A percentile compares a stretch with the other conserved stretches of the same genome.
These are phyloP conservation scores for Fusarium beomiforme DNA, from an alignment of 2,329 filamentous ascomycete species.

Conservation along the genomic window DNA sequence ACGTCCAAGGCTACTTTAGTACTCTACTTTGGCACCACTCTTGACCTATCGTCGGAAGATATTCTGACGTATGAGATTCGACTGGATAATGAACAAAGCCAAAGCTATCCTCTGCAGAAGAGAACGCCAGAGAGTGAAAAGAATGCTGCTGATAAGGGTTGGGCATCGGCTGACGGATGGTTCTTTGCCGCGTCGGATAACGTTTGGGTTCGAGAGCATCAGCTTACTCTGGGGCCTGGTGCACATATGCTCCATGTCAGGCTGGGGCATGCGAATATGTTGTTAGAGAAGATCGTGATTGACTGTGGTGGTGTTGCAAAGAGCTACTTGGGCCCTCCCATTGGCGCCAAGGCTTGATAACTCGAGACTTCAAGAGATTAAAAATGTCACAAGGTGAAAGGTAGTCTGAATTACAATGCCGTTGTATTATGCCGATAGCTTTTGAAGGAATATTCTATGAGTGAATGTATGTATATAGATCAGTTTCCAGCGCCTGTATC, in stretches of 20 bases:
- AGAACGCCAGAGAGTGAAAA: slow-evolving; percentile 18
- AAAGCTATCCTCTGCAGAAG: slow-evolving; percentile 1
- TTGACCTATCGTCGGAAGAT: slow-evolving; percentile 24
- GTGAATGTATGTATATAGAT: not conserved
- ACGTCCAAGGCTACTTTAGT: not conserved
- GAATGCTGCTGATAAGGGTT: slow-evolving; percentile 27
- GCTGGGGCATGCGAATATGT: slow-evolving; percentile 20
- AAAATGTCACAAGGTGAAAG: not conserved
- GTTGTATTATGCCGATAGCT: not conserved
- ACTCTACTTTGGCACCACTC: slow-evolving; percentile 24
- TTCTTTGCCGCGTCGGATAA: slow-evolving; percentile 31
- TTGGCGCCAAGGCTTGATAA: not conserved
- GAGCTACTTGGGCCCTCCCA: slow-evolving; percentile 32
- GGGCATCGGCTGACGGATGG: slow-evolving; percentile 32
- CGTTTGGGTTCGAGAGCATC: slow-evolving; percentile 24
- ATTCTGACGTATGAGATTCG: slow-evolving; percentile 11
- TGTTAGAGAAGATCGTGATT: slow-evolving; percentile 37
- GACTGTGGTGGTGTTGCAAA: slow-evolving; percentile 10
- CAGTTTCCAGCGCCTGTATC: not conserved
- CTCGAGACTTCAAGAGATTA: no score
- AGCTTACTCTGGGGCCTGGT: not conserved
- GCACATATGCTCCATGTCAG: slow-evolving; percentile 4
- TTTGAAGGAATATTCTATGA: not conserved
- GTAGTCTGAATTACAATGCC: not conserved
- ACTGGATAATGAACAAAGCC: not conserved